Base-by-base conservation (phyloP, 1,284 basidiomycete species). In the Leccinum fallax region DNA sequence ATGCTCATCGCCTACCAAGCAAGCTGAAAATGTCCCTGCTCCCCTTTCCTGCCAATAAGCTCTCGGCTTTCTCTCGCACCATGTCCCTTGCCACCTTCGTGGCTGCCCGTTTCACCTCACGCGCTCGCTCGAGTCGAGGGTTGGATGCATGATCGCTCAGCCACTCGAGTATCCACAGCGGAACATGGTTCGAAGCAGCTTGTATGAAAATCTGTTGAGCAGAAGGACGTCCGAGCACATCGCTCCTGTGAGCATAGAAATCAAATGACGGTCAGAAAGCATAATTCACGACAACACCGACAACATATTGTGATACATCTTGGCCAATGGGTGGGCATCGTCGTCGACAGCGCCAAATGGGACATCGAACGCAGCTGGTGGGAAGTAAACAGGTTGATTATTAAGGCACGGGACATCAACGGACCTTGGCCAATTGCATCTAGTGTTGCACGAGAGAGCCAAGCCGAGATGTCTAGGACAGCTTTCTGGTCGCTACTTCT, bases 21-120 rank as follows among this genome's bases (percentile, higher is more conserved):
- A 81, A 71, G 57, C 76, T 81, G 68, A 83, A 78, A n/a, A 81
- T 62, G 64, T 83, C 82, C 5, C 70, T 68, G 8, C 62, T 67
- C 1, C 68, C 69, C 52, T 74, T 73, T 3, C 75, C 77, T 3
- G 69, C 56, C 3, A 67, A 57, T 2, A 77, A 52, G 1, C 70
- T 77, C 57, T 78, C 68, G 0, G 74, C 69, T 66, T 84, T 85
- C 43, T 77, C 74, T 60, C 72, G 76, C 0, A 83, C 79, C 55
- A 84, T 67, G 28, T 74, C 66, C 46, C 73, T 78, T 9, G 81
- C 77, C 1, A 80, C 65, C 11, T 66, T 66, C 15, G 75, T 74
- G 24, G 56, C 43, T 2, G 32, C 3, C 19, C 6, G 58, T 40
- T 55, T 65, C 32, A 77, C 76, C 24, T 74, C 68, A 10, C 78